These are phyloP conservation scores for Truncatella angustata DNA, from an alignment of 2,329 filamentous ascomycete species.

Conservation along the genomic window DNA sequence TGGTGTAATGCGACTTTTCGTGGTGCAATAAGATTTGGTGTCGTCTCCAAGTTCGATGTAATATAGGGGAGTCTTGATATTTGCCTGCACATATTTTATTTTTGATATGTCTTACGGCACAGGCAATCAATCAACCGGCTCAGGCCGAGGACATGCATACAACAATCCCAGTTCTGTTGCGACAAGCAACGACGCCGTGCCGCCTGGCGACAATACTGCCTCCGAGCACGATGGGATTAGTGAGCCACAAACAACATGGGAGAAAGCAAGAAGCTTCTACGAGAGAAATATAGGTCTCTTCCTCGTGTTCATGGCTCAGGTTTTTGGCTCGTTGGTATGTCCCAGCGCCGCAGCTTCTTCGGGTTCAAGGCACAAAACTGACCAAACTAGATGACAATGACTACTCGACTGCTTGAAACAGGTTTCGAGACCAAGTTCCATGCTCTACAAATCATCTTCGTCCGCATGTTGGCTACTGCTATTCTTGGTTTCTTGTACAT, in stretches of 20 bases:
- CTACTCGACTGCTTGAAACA: slow-evolving; percentile 34
- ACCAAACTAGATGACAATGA: slow-evolving; percentile 36
- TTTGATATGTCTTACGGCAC: background rate
- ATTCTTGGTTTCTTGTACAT: slow-evolving; percentile 37
- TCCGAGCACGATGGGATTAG: background rate
- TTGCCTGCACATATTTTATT: no score
- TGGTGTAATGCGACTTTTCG: background rate
- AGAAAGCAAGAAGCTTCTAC: slow-evolving; percentile 38
- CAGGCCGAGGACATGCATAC: no score
- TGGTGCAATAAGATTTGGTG: no score
- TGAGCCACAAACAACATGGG: slow-evolving; percentile 9
- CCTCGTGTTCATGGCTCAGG: slow-evolving; percentile 38
- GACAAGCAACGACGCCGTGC: background rate
- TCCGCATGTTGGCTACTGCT: slow-evolving; percentile 38
- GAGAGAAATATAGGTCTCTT: slow-evolving; percentile 40
- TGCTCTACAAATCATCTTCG: slow-evolving; percentile 41
- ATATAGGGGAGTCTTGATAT: no score
- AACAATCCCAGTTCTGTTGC: background rate
- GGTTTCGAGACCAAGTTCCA: slow-evolving; percentile 35
- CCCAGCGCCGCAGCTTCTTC: background rate
- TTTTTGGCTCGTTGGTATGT: slow-evolving; percentile 38
- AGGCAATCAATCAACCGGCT: background rate
- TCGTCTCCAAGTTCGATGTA: no score
- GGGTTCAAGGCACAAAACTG: background rate
- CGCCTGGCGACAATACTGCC: background rate